A percentile compares a stretch with the other conserved stretches of the same genome.
phyloP scores from a whole-genome alignment of 108 stramenopile species.

The Pseudonitzschia multiseries region DNA sequence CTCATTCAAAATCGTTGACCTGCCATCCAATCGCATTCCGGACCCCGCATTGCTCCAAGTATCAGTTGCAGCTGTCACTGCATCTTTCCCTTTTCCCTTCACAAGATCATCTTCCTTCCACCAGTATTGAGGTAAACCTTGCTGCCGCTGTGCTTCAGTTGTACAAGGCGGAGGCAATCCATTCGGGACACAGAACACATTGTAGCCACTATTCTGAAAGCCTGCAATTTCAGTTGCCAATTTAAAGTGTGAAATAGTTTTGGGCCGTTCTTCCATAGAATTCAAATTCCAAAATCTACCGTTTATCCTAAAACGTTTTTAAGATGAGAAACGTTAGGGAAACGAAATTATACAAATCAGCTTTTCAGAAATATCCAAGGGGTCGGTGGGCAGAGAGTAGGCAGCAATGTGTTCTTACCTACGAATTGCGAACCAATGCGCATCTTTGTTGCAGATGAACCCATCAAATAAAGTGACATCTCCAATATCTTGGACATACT shows the following conservation, averaged over 20 bases:
- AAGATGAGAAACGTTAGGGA: not conserved
- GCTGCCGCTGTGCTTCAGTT: slow-evolving; percentile 20
- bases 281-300: slow-evolving; percentile 86
- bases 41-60: slow-evolving; percentile 73
- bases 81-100: slow-evolving; percentile 53
- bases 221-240: slow-evolving; percentile 72
- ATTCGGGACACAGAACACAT: slow-evolving; percentile 29
- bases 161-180: slow-evolving; percentile 25
- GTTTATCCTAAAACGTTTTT: slow-evolving; percentile 39
- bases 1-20: slow-evolving; percentile 12
- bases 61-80: slow-evolving; percentile 48
- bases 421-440: slow-evolving; percentile 91
- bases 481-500: slow-evolving; percentile 30
- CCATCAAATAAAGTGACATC: slow-evolving; percentile 73
- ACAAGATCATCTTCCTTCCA: slow-evolving; percentile 76
- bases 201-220: slow-evolving; percentile 56
- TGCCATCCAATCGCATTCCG: slow-evolving; percentile 80
- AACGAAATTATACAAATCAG: not conserved
- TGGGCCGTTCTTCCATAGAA: slow-evolving; percentile 65
- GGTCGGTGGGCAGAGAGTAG: not conserved
- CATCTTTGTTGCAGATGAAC: slow-evolving; percentile 72
- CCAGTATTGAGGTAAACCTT: slow-evolving; percentile 60
- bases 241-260: slow-evolving; percentile 72
- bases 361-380: too few species aligned
- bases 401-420: slow-evolving; percentile 18